Evolutionary conservation across 371 early-diverging fungal genomes (phyloP).

Genomic region (Coemansia sp.): DNA sequence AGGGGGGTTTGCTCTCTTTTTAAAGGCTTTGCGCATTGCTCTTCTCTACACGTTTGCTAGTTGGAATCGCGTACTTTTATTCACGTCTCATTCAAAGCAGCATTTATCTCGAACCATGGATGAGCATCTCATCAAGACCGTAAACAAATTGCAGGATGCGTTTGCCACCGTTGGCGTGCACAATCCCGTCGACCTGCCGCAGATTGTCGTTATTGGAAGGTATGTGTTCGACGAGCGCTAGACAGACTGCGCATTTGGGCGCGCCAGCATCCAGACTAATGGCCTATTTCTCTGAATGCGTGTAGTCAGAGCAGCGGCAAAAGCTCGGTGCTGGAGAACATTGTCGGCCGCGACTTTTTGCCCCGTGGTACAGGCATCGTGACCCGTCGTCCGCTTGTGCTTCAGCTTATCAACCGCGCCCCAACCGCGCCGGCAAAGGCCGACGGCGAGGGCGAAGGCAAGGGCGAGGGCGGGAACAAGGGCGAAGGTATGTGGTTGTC

Average conservation of each 20-base stretch:
- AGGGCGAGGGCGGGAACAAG: not conserved
- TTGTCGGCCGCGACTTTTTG: slow-evolving; percentile 98
- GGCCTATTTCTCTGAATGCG: slow-evolving; percentile 9
- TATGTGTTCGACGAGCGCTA: slow-evolving; percentile 10
- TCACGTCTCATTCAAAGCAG: no score
- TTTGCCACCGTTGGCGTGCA: slow-evolving; percentile 95
- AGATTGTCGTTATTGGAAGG: slow-evolving; percentile 97
- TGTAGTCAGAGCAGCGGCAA: slow-evolving; percentile 95
- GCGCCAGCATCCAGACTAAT: not conserved
- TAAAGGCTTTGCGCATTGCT: no score
- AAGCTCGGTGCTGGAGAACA: slow-evolving; percentile 98
- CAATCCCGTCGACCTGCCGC: slow-evolving; percentile 98
- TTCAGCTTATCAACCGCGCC: slow-evolving; percentile 94
- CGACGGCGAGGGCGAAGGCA: slow-evolving; percentile 18
- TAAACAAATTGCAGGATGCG: slow-evolving; percentile 96
- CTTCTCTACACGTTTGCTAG: not conserved
- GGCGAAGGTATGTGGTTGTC: slow-evolving; percentile 22
- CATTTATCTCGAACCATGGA: slow-evolving; percentile 37
- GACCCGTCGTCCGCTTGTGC: slow-evolving; percentile 91
- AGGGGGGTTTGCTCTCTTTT: not conserved
- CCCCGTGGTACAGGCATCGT: slow-evolving; percentile 97
- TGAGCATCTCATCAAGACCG: slow-evolving; percentile 57
- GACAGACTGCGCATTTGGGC: no score
- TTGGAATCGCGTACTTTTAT: not conserved
- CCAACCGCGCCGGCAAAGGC: slow-evolving; percentile 47